A percentile compares a stretch with the other conserved stretches of the same genome.
These are phyloP conservation scores for Wallemia mellicola DNA, from an alignment of 1,284 basidiomycete genomes.

Conservation along the genomic window DNA sequence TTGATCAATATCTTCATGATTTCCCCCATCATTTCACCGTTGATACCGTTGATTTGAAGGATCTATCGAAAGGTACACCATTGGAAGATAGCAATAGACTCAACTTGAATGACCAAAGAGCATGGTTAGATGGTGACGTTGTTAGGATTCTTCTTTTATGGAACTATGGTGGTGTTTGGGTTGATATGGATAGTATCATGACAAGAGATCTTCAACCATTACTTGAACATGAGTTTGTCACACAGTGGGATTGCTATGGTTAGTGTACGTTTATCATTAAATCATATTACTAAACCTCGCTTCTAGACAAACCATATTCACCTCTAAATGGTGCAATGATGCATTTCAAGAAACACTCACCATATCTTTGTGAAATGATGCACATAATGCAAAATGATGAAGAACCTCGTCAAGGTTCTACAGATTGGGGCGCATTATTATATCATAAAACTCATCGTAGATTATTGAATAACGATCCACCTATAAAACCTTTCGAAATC, in stretches of 20 bases:
- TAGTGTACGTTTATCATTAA: constrained; percentile 2
- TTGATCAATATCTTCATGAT: constrained; percentile 18
- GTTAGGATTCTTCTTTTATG: constrained; percentile 58
- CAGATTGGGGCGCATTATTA: constrained; percentile 69
- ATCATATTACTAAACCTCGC: not conserved
- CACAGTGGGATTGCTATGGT: constrained; percentile 88
- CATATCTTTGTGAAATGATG: constrained; percentile 82
- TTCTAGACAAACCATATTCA: constrained; percentile 59
- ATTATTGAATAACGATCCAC: constrained; percentile 27
- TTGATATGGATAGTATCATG: constrained; percentile 77
- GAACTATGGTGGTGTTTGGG: constrained; percentile 67
- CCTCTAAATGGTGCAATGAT: constrained; percentile 74
- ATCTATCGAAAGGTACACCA: constrained; percentile 39
- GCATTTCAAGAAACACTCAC: constrained; percentile 59
- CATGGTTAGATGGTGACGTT: constrained; percentile 80
- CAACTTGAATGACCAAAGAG: constrained; percentile 33
- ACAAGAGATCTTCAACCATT: constrained; percentile 53
- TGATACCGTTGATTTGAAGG: constrained; percentile 30
- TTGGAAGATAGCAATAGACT: constrained; percentile 32
- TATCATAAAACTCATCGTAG: constrained; percentile 64
- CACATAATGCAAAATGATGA: constrained; percentile 48
- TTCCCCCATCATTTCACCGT: not conserved
- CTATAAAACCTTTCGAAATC: constrained; percentile 50
- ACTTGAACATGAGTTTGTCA: constrained; percentile 63
- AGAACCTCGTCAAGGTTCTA: constrained; percentile 41